Percentiles rank a stretch among this genome's conserved stretches.
Evolutionary conservation across 345 rosid species (phyloP).

Genomic region (Turritis glabra): DNA sequence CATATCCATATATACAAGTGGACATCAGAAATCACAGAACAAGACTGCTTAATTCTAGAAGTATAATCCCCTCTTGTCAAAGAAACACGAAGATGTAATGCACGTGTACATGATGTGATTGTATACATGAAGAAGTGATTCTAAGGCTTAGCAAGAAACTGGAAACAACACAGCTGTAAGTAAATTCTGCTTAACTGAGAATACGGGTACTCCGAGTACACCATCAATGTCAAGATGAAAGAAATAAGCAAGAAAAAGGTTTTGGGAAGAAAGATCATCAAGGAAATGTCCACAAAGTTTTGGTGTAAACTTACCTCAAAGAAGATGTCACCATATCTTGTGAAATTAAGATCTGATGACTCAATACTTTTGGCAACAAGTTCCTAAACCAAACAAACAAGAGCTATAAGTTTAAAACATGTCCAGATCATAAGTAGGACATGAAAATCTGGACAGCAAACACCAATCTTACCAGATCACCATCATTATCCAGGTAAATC

Average conservation of each 20-base stretch:
- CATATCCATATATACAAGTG: background rate
- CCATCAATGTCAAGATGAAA: background rate
- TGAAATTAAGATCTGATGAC: slow-evolving; percentile 88
- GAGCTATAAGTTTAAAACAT: background rate
- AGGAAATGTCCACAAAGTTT: background rate
- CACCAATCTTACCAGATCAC: slow-evolving; percentile 74
- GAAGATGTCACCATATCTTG: slow-evolving; percentile 86
- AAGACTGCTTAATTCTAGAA: background rate
- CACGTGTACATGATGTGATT: background rate
- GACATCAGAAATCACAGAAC: background rate
- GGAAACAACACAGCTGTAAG: background rate
- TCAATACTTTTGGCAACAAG: slow-evolving; percentile 87
- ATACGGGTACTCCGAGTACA: background rate
- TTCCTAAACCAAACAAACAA: slow-evolving; percentile 54
- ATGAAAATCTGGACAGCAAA: background rate
- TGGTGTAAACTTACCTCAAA: slow-evolving; percentile 35
- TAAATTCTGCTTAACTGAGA: background rate
- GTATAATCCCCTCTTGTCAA: background rate
- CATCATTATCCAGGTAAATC: slow-evolving; percentile 97
- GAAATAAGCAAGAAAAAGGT: background rate
- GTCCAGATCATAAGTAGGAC: background rate
- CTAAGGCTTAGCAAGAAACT: background rate
- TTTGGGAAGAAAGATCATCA: background rate
- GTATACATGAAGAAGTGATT: background rate
- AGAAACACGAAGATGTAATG: background rate